Evolutionary conservation across 768 basidiomycete genomes (phyloP), one percentile per base, ranked within the genome.

Genomic region (Serendipita sp.): DNA sequence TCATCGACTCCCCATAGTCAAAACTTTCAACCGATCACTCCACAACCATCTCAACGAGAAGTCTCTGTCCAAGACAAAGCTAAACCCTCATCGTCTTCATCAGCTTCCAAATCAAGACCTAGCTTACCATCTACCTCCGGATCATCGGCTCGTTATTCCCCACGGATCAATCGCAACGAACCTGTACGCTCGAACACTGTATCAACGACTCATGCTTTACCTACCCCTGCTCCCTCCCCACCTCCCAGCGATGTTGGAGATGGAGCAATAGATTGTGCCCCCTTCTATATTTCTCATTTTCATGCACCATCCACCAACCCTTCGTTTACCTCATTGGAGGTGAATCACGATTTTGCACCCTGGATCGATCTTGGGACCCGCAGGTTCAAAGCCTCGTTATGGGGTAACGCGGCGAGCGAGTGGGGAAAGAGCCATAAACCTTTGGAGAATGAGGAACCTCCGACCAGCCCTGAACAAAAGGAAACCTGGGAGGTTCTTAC

Each of bases 271-370:
- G 41, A 68, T 10, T 37, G 37, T 32, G 70, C 74, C 8, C 83
- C 88, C 2, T 81, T 88, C 70, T 93, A 85, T 72, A 79, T 92
- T 56, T 95, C 92, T 1, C 79, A 82, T 0, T 78, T 89, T 58
- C 92, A 92, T 71, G 79, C 77, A 28, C 87, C 91, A 3, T 94
- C 92, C 0, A 92, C 87, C 0, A 89, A 92, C 72, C 93, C 93
- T 0, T 73, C 77, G 28, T 95, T 92, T 69, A 64, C 77, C 0
- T 74, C 88, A 16, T 84, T 92, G 69, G 71, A 78, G 4, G 75
- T 79, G 3, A 72, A 76, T 37, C 73, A 72, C 32, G 83, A 85
- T 58, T 85, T 86, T 70, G 77, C 80, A 0, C 73, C 76, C 16
- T 80, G 79, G 74, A 77, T 79, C 1, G 77, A 88, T 69, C 71